phyloP scores from a whole-genome alignment of 2,329 filamentous ascomycete genomes.

The Rutstroemia sp. region DNA sequence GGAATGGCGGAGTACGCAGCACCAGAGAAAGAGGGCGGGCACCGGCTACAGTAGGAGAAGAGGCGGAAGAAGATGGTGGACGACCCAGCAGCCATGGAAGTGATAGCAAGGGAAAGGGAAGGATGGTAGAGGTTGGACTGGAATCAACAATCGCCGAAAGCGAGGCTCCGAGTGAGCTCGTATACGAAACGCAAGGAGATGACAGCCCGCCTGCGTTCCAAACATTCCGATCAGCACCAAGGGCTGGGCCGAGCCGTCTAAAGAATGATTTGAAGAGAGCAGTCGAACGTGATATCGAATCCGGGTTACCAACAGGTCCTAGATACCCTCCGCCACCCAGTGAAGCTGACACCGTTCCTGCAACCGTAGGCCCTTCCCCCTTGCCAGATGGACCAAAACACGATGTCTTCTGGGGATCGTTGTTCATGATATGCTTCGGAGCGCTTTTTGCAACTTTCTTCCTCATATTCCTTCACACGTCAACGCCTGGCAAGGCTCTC shows the following conservation, averaged over 20 bases:
- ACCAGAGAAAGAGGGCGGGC: conserved; percentile 22
- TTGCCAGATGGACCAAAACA: conserved; percentile 68
- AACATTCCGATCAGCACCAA: conserved; percentile 37
- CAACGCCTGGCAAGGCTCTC: conserved; percentile 59
- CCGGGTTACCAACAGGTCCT: conserved; percentile 11
- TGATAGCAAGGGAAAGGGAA: conserved; percentile 50
- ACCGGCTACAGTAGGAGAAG: conserved; percentile 31
- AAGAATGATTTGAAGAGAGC: conserved; percentile 19
- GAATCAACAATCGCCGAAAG: conserved; percentile 57
- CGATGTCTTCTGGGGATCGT: conserved; percentile 85
- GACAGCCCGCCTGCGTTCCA: conserved; percentile 55
- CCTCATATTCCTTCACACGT: conserved; percentile 83
- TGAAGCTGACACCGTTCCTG: conserved; percentile 39
- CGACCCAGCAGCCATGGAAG: conserved; percentile 23
- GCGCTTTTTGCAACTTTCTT: conserved; percentile 83
- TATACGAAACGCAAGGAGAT: conserved; percentile 45
- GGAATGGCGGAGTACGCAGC: conserved; percentile 42
- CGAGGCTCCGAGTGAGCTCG: conserved; percentile 53
- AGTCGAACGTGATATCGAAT: conserved; percentile 19
- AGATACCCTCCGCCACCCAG: conserved; percentile 24
- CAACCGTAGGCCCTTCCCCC: conserved; percentile 44
- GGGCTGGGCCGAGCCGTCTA: conserved; percentile 26
- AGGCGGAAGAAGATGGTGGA: conserved; percentile 26
- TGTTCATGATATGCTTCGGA: conserved; percentile 79
- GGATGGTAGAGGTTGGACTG: conserved; percentile 80